phyloP scores from a whole-genome alignment of 805 yeast species.

The Blastobotrys chiropterorum region DNA sequence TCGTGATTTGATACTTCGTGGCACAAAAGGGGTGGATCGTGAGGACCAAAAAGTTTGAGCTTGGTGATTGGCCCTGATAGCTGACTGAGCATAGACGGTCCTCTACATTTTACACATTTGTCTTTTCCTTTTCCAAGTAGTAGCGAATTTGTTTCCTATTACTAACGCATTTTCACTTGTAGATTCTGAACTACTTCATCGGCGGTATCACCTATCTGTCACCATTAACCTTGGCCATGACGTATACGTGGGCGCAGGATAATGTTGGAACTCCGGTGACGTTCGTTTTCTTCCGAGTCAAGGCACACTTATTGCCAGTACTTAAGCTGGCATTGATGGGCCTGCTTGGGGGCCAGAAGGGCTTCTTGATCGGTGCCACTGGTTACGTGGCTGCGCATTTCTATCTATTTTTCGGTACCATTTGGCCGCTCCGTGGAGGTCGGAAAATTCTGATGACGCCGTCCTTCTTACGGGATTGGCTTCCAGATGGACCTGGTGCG shows the following conservation, averaged over 20 bases:
- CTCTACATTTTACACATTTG: not conserved
- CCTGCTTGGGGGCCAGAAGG: conserved; percentile 24
- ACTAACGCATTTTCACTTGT: not conserved
- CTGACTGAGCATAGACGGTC: not conserved
- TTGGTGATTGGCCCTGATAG: not conserved
- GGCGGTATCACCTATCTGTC: conserved; percentile 19
- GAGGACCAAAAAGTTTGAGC: conserved; percentile 7
- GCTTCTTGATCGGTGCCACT: conserved; percentile 21
- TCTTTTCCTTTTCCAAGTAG: not conserved
- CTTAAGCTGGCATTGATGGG: conserved; percentile 26
- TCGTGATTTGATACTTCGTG: conserved; percentile 22
- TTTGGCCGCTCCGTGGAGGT: conserved; percentile 28
- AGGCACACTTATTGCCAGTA: conserved; percentile 30
- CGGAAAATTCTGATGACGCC: conserved; percentile 13
- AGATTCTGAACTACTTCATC: not conserved
- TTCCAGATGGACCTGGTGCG: not conserved
- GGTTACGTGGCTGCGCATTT: conserved; percentile 32
- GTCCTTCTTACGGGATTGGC: conserved; percentile 2
- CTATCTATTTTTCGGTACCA: conserved; percentile 26
- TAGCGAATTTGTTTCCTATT: not conserved
- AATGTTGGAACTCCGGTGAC: conserved; percentile 25
- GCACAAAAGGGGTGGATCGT: conserved; percentile 18
- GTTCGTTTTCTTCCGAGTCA: conserved; percentile 27
- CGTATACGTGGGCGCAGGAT: conserved; percentile 36
- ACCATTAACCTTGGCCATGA: conserved; percentile 29